phyloP scores from a whole-genome alignment of 148 eudicot genomes.

The Suaeda aralocaspica region DNA sequence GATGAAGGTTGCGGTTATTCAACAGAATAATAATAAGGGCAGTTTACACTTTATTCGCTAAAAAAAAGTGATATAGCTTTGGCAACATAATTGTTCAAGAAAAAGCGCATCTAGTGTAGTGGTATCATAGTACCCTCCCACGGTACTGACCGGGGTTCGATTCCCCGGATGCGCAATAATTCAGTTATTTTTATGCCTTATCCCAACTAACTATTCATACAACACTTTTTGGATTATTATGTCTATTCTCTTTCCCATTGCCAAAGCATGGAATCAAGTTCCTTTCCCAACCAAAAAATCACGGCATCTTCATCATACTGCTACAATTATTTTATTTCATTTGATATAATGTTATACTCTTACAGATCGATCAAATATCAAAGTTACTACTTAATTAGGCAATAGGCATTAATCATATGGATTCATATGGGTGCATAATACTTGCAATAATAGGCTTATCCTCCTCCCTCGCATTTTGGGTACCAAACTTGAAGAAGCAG shows the following conservation, averaged over 20 bases:
- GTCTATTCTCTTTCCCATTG: not conserved
- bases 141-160: slow-evolving; percentile 66
- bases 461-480: slow-evolving; percentile 15
- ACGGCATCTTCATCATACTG: not conserved
- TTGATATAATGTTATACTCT: too few species aligned
- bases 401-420: slow-evolving; percentile 15
- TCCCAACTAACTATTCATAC: too few species aligned
- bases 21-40: too few species aligned
- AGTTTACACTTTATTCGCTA: too few species aligned
- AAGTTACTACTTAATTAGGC: too few species aligned
- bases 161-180: slow-evolving; percentile 51
- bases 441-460: slow-evolving; percentile 27
- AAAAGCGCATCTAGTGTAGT: slow-evolving; percentile 53
- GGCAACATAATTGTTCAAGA: too few species aligned
- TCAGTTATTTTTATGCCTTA: not conserved
- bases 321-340: not conserved
- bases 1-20: too few species aligned
- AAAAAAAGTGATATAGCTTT: too few species aligned
- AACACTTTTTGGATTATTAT: too few species aligned
- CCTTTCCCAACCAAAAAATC: slow-evolving; percentile 3
- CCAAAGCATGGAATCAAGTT: slow-evolving; percentile 27
- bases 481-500: slow-evolving; percentile 24
- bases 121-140: slow-evolving; percentile 65
- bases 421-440: slow-evolving; percentile 4
- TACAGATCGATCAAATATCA: not conserved